Evolutionary conservation across 164 flowering plant genomes (phyloP).

Genomic region (Umbilicus rupestris): DNA sequence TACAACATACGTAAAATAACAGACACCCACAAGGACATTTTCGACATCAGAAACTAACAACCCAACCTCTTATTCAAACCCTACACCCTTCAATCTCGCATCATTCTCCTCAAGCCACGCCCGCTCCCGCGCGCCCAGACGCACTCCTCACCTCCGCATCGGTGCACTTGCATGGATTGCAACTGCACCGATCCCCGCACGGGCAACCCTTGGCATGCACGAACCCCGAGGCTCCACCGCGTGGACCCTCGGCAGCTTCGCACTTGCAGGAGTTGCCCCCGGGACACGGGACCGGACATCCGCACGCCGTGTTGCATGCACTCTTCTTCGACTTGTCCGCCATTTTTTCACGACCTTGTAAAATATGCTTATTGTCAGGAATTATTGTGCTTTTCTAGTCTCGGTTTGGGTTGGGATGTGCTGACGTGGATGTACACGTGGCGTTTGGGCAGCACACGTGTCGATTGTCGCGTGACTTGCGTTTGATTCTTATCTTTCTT

Average conservation of each 20-base stretch:
- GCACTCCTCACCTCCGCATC: background rate
- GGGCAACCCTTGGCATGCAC: background rate
- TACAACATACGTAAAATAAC: too few species aligned
- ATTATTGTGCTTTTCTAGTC: background rate
- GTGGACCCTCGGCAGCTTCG: background rate
- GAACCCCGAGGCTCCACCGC: background rate
- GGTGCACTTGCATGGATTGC: conserved; percentile 4
- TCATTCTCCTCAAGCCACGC: background rate
- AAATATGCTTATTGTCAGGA: background rate
- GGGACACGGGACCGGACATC: background rate
- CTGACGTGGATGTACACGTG: background rate
- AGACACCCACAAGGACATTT: too few species aligned
- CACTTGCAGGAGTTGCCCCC: conserved; percentile 4
- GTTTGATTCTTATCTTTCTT: background rate
- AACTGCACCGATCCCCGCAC: background rate
- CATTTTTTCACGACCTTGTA: background rate
- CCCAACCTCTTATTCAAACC: too few species aligned
- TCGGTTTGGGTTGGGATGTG: background rate
- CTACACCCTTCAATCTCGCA: background rate
- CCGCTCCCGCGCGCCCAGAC: background rate
- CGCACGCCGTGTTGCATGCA: background rate
- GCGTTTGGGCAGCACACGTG: background rate
- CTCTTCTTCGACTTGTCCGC: background rate
- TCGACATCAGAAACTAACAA: too few species aligned
- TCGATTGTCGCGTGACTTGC: background rate